Evolutionary conservation across 805 yeast species (phyloP).

Genomic region (Pichia cabralensis): DNA sequence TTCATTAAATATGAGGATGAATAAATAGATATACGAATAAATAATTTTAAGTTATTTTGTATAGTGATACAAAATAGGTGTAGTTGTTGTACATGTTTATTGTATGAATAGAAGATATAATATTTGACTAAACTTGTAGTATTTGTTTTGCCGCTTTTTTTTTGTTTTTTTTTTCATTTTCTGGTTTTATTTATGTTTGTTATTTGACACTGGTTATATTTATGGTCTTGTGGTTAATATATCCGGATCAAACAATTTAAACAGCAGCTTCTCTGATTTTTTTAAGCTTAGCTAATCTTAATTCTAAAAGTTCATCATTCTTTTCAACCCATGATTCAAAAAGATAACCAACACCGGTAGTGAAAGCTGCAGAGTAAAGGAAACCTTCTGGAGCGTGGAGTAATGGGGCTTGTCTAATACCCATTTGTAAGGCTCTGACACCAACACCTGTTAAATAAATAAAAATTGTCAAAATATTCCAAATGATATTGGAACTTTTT

Average conservation of each 20-base stretch:
- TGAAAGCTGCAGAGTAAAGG: constrained; percentile 33
- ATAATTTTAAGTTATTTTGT: too few relatives aligned
- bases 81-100: too few relatives aligned
- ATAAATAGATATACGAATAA: too few relatives aligned
- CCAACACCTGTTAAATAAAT: constrained; percentile 24
- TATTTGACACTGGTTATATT: too few relatives aligned
- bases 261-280: constrained; percentile 27
- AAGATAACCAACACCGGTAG: constrained; percentile 33
- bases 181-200: too few relatives aligned
- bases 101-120: too few relatives aligned
- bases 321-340: constrained; percentile 30
- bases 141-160: too few relatives aligned
- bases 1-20: too few relatives aligned
- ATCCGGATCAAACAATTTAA: constrained; percentile 5
- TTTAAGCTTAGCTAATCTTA: constrained; percentile 27
- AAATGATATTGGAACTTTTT: background rate
- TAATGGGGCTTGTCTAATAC: constrained; percentile 32
- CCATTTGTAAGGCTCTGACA: constrained; percentile 36
- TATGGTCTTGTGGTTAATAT: too few relatives aligned
- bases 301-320: constrained; percentile 29
- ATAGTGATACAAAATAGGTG: too few relatives aligned
- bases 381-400: constrained; percentile 30
- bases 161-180: too few relatives aligned
- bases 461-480: background rate
- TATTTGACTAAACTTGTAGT: too few relatives aligned